Conservation (phyloP, 73 alveolate species). For the Paramecium sonneborni region DNA sequence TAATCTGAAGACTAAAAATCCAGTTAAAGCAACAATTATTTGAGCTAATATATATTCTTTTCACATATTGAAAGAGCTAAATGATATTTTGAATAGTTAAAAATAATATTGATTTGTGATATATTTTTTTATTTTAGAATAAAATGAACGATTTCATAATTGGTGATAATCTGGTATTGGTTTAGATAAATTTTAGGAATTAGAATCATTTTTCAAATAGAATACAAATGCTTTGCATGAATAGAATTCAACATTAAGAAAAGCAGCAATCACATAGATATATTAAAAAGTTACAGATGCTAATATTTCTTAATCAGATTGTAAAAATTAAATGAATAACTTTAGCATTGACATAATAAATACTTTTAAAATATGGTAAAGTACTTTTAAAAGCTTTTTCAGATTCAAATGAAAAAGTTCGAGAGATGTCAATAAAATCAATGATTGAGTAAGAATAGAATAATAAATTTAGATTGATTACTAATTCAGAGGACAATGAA, state of each 20-base stretch:
- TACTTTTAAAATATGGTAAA: slow-evolving; percentile 8
- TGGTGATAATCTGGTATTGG: background rate
- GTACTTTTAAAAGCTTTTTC: slow-evolving; percentile 45
- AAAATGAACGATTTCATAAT: slow-evolving; percentile 24
- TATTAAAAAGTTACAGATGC: slow-evolving; percentile 39
- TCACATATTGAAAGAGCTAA: too few relatives aligned
- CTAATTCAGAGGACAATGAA: slow-evolving; percentile 52
- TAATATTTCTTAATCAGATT: slow-evolving; percentile 31
- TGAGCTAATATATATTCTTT: too few relatives aligned
- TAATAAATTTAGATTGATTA: background rate
- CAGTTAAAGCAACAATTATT: too few relatives aligned
- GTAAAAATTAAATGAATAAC: background rate
- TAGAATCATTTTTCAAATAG: slow-evolving; percentile 24
- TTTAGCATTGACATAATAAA: too few relatives aligned
- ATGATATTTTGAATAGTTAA: too few relatives aligned
- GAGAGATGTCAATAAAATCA: slow-evolving; percentile 56
- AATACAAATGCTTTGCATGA: slow-evolving; percentile 10
- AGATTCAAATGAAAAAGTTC: slow-evolving; percentile 47
- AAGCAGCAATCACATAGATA: background rate
- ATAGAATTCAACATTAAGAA: background rate
- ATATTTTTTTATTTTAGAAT: too few relatives aligned
- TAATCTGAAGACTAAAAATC: too few relatives aligned
- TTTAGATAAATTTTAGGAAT: background rate
- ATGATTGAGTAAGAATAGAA: slow-evolving; percentile 40
- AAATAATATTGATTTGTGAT: too few relatives aligned